Evolutionary conservation across 208 protist genomes (phyloP).

Genomic region (Acanthamoeba culbertsoni): DNA sequence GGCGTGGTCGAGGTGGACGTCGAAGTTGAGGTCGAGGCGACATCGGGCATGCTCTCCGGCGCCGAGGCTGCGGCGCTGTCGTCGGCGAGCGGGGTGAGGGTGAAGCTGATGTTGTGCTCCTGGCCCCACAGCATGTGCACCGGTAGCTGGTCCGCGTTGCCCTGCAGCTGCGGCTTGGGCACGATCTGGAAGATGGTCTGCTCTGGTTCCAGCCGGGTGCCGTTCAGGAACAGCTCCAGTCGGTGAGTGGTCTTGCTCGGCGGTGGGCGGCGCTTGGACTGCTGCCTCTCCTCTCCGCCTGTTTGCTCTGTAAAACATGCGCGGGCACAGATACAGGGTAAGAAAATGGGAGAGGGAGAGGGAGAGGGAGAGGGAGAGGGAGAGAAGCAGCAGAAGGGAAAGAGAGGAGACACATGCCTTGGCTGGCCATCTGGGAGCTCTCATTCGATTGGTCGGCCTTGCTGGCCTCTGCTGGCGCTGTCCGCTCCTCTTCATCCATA

Average conservation of each 20-base stretch:
- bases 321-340: too few species aligned
- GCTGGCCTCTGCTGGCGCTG: background rate
- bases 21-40: background rate
- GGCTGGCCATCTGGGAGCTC: background rate
- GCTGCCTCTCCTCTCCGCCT: background rate
- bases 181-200: constrained; percentile 69
- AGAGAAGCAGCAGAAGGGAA: too few species aligned
- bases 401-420: too few species aligned
- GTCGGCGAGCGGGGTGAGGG: background rate
- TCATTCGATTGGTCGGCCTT: background rate
- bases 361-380: too few species aligned
- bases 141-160: background rate
- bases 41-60: background rate
- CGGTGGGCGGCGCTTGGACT: too few species aligned
- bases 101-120: constrained; percentile 6
- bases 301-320: background rate
- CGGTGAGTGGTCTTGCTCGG: background rate
- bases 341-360: too few species aligned
- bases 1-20: background rate
- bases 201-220: background rate
- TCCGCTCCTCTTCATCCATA: constrained; percentile 51
- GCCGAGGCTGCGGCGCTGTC: background rate
- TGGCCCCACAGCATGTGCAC: background rate
- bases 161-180: background rate
- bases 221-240: constrained; percentile 42